phyloP scores from a whole-genome alignment of 257 asterid genomes.

The Rubia yunnanensis region DNA sequence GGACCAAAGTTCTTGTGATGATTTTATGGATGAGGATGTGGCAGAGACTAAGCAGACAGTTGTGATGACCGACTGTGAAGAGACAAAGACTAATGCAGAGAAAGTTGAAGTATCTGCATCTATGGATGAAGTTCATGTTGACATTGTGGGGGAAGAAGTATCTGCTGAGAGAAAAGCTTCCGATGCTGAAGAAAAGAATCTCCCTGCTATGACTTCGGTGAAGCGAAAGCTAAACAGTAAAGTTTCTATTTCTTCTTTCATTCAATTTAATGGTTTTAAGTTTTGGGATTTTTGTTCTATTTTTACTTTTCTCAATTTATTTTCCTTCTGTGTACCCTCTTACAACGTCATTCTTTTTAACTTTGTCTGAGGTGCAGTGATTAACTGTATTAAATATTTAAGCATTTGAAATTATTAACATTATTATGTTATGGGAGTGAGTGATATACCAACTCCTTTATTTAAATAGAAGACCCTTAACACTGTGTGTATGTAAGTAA shows the following conservation, averaged over 20 bases:
- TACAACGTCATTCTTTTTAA: background rate
- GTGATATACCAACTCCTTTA: background rate
- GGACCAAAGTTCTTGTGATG: constrained; percentile 73
- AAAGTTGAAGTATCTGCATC: constrained; percentile 22
- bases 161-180: constrained; percentile 23
- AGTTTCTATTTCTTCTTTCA: constrained; percentile 4
- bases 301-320: background rate
- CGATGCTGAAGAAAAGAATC: constrained; percentile 29
- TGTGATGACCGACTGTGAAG: constrained; percentile 26
- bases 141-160: constrained; percentile 46
- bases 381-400: background rate
- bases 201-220: constrained; percentile 22
- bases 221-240: constrained; percentile 72
- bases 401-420: background rate
- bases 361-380: background rate
- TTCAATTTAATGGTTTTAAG: background rate
- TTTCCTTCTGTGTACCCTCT: background rate
- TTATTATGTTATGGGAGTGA: background rate
- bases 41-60: constrained; percentile 41
- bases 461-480: background rate
- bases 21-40: constrained; percentile 73
- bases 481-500: no score
- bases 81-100: constrained; percentile 20
- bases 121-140: constrained; percentile 44
- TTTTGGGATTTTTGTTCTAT: background rate